These are phyloP conservation scores for Lachancea meyersii DNA, from an alignment of 805 yeast species.

Conservation along the genomic window DNA sequence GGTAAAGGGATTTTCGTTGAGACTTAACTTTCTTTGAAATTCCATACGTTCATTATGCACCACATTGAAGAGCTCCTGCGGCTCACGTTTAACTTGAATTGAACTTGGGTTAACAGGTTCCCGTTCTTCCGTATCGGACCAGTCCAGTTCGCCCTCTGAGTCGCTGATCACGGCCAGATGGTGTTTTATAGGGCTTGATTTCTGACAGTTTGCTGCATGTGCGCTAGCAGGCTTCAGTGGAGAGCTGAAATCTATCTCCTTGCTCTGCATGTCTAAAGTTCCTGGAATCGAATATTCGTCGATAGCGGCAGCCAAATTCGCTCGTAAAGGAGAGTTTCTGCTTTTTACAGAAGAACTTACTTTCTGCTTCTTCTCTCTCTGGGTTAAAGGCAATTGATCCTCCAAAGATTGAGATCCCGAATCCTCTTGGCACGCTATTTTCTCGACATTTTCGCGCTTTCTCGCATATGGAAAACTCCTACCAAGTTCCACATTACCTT, in stretches of 20 bases:
- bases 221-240: conserved; percentile 7
- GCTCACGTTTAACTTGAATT: neutral
- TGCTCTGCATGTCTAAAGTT: conserved; percentile 8
- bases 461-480: neutral
- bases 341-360: neutral
- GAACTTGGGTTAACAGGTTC: neutral
- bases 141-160: conserved; percentile 10
- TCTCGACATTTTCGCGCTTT: neutral
- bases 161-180: conserved; percentile 8
- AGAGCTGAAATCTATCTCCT: conserved; percentile 11
- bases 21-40: conserved; percentile 6
- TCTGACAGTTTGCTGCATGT: neutral
- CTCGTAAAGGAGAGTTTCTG: neutral
- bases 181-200: conserved; percentile 2
- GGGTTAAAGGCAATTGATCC: neutral
- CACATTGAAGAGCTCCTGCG: neutral
- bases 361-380: neutral
- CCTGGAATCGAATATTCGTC: conserved; percentile 7
- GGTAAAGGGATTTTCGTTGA: conserved; percentile 26
- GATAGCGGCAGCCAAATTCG: conserved; percentile 1
- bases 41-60: no score
- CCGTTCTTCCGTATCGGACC: conserved; percentile 7
- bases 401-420: no score
- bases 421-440: no score
- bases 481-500: neutral